These are phyloP conservation scores for Termitomyces sp. DNA, from an alignment of 768 basidiomycete genomes.

Conservation along the genomic window DNA sequence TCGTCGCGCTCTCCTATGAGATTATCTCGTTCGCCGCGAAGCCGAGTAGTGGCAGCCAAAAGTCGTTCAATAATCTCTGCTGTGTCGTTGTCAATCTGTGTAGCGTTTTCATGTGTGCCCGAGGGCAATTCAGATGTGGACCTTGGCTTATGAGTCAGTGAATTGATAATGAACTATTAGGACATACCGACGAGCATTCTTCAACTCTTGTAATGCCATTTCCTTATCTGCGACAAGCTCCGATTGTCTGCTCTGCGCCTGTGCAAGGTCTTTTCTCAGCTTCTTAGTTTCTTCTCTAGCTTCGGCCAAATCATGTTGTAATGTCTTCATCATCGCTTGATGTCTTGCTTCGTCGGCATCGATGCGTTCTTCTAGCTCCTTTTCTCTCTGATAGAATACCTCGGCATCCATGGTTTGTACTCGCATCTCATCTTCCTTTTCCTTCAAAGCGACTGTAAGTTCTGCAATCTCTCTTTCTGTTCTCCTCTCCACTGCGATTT, in stretches of 20 bases:
- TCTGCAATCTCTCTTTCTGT: slow-evolving; percentile 37
- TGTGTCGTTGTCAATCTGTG: slow-evolving; percentile 21
- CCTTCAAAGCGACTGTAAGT: slow-evolving; percentile 38
- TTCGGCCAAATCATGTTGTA: slow-evolving; percentile 36
- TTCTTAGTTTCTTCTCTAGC: slow-evolving; percentile 31
- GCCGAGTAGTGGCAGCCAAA: slow-evolving; percentile 56
- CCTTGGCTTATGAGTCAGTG: background rate
- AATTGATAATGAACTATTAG: background rate
- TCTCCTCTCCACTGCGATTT: slow-evolving; percentile 45
- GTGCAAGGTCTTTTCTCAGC: slow-evolving; percentile 30
- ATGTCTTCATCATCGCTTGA: slow-evolving; percentile 44
- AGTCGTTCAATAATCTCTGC: slow-evolving; percentile 47
- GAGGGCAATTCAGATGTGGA: background rate
- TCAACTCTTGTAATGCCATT: slow-evolving; percentile 36
- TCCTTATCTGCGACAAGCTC: slow-evolving; percentile 54
- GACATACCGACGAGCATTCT: slow-evolving; percentile 23
- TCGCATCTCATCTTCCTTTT: slow-evolving; percentile 55
- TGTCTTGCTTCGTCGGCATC: slow-evolving; percentile 73
- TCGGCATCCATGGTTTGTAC: slow-evolving; percentile 34
- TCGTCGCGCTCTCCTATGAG: slow-evolving; percentile 53
- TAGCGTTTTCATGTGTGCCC: background rate
- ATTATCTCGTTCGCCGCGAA: slow-evolving; percentile 60
- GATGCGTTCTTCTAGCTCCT: slow-evolving; percentile 55
- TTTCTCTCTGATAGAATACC: slow-evolving; percentile 44
- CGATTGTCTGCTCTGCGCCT: slow-evolving; percentile 35